Evolutionary conservation across 148 eudicot species (phyloP).

Genomic region (Vaccinium macrocarpon): DNA sequence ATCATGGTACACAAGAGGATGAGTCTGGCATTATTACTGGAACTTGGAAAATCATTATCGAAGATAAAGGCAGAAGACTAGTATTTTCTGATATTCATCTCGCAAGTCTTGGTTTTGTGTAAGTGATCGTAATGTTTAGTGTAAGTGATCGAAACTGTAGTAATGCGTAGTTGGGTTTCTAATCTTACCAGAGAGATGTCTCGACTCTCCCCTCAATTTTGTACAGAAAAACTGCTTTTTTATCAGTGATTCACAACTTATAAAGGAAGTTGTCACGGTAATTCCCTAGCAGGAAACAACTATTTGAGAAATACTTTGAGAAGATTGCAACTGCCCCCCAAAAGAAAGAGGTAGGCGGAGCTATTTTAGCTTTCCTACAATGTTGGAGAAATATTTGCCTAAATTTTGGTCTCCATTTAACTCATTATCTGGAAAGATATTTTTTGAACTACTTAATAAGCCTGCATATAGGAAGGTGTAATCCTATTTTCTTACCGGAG

Average conservation of each 20-base stretch:
- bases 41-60: background rate
- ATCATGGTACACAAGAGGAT: background rate
- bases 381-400: background rate
- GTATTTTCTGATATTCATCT: background rate
- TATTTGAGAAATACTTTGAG: background rate
- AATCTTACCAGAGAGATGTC: background rate
- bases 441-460: constrained; percentile 7
- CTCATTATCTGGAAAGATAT: background rate
- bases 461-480: background rate
- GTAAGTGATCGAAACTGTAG: background rate
- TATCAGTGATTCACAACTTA: background rate
- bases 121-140: background rate
- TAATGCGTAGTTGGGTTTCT: background rate
- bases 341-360: background rate
- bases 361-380: background rate
- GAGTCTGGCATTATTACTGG: background rate
- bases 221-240: background rate
- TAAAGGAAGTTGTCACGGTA: background rate
- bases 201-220: background rate
- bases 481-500: constrained; percentile 55
- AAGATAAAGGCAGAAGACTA: background rate
- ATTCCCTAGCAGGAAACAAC: background rate
- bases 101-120: background rate
- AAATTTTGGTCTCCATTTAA: background rate
- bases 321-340: background rate